These are phyloP conservation scores for Mucor saturninus DNA, from an alignment of 371 early-diverging fungal genomes.

Conservation along the genomic window DNA sequence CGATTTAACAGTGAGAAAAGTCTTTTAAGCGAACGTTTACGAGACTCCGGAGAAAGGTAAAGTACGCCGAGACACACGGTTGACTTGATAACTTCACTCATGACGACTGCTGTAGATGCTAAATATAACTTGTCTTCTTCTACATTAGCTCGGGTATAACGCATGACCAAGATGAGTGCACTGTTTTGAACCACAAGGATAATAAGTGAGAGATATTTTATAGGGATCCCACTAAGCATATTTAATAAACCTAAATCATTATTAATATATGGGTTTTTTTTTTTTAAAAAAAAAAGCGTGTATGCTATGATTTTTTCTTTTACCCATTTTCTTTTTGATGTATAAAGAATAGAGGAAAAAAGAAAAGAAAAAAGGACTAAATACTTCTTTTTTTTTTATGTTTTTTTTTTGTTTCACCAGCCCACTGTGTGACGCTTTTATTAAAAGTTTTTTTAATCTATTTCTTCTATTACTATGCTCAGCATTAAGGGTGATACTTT, in stretches of 20 bases:
- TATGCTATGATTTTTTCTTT: background rate
- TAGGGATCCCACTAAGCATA: slow-evolving; percentile 51
- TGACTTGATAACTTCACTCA: slow-evolving; percentile 85
- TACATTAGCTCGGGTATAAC: slow-evolving; percentile 71
- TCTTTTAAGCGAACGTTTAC: slow-evolving; percentile 32
- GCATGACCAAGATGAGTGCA: slow-evolving; percentile 82
- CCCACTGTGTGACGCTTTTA: slow-evolving; percentile 10
- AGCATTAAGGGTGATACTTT: background rate
- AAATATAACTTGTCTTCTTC: slow-evolving; percentile 62
- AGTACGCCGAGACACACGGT: slow-evolving; percentile 67
- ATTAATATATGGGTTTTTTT: background rate
- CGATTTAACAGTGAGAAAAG: slow-evolving; percentile 33
- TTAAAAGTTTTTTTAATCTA: background rate
- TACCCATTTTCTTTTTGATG: slow-evolving; percentile 13
- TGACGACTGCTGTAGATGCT: slow-evolving; percentile 87
- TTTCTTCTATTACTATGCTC: background rate
- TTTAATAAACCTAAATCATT: slow-evolving; percentile 1
- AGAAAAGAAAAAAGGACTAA: slow-evolving; percentile 5
- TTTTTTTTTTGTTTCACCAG: slow-evolving; percentile 4
- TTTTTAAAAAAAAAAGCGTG: background rate
- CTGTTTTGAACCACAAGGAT: slow-evolving; percentile 91
- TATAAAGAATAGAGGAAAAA: background rate
- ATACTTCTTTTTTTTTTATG: background rate
- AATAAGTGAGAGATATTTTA: slow-evolving; percentile 85
- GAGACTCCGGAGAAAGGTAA: slow-evolving; percentile 33